phyloP scores from a whole-genome alignment of 2,329 filamentous ascomycete species.

The Trichoderma breve region DNA sequence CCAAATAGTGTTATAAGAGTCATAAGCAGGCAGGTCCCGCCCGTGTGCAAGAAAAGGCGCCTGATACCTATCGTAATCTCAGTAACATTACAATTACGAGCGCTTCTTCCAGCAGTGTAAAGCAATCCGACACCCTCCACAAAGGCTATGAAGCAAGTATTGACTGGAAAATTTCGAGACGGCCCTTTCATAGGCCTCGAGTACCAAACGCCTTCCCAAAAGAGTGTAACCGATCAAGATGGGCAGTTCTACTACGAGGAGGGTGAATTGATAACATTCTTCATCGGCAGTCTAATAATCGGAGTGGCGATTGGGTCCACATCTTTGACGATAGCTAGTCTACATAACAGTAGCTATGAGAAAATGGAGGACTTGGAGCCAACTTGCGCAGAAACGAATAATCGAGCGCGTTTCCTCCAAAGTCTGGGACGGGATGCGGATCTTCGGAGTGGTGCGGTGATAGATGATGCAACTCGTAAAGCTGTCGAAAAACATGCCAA shows the following conservation, averaged over 20 bases:
- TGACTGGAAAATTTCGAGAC: neutral
- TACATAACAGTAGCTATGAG: neutral
- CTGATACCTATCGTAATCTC: neutral
- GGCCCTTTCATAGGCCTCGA: neutral
- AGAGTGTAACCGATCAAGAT: neutral
- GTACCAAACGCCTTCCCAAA: neutral
- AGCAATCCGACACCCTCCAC: neutral
- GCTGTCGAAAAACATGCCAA: neutral
- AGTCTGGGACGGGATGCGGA: neutral
- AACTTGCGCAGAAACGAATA: neutral
- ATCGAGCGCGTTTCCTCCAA: neutral
- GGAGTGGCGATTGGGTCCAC: neutral
- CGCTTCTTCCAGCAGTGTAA: neutral
- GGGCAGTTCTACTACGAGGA: neutral
- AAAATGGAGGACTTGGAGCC: neutral
- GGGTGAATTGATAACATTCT: neutral
- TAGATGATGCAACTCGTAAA: neutral
- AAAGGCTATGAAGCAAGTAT: neutral
- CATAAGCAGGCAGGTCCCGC: neutral
- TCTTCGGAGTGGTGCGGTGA: neutral
- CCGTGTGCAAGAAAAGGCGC: neutral
- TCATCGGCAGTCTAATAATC: neutral
- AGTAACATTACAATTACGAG: neutral
- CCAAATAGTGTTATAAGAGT: neutral
- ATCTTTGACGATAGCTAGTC: neutral